Conservation (phyloP, 495 filamentous ascomycete species). For the Aspergillus cavernicola region DNA sequence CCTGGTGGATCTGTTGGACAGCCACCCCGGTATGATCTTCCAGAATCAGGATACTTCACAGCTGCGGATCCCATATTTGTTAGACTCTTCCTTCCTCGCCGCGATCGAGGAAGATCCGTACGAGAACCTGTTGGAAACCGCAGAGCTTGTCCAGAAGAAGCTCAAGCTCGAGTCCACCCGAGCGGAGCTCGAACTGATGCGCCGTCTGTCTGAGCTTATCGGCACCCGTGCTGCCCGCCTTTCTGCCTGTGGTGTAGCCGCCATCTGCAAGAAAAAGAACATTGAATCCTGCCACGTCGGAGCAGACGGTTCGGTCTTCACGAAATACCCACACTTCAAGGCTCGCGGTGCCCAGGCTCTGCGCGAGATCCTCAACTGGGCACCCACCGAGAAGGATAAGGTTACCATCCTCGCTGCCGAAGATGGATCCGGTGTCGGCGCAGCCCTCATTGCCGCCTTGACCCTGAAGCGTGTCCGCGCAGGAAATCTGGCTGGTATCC, state of each 20-base stretch:
- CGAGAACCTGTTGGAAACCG: conserved; percentile 86
- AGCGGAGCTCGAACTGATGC: conserved; percentile 79
- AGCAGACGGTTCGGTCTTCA: conserved; percentile 94
- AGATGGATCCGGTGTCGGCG: conserved; percentile 94
- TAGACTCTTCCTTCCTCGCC: conserved; percentile 95
- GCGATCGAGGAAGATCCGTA: conserved; percentile 91
- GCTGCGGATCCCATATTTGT: conserved; percentile 75
- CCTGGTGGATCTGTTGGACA: conserved; percentile 78
- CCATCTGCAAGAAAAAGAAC: conserved; percentile 93
- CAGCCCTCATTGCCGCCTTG: conserved; percentile 88
- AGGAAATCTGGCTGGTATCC: conserved; percentile 75
- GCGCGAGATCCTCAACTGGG: conserved; percentile 92
- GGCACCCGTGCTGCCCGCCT: conserved; percentile 91
- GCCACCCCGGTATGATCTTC: conserved; percentile 73
- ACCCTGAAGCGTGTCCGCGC: conserved; percentile 81
- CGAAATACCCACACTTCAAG: conserved; percentile 98
- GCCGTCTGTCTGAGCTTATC: conserved; percentile 86
- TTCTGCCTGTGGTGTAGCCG: conserved; percentile 89
- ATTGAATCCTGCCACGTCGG: conserved; percentile 87
- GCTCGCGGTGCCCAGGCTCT: conserved; percentile 81
- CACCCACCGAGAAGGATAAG: conserved; percentile 71
- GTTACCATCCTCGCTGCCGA: conserved; percentile 83
- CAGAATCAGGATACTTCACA: conserved; percentile 73
- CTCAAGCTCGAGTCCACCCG: conserved; percentile 64
- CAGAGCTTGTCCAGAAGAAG: conserved; percentile 70